Percentiles rank a stretch among this genome's conserved stretches.
Evolutionary conservation across 306 rosid genomes (phyloP).

Genomic region (Inga leiocalycina): DNA sequence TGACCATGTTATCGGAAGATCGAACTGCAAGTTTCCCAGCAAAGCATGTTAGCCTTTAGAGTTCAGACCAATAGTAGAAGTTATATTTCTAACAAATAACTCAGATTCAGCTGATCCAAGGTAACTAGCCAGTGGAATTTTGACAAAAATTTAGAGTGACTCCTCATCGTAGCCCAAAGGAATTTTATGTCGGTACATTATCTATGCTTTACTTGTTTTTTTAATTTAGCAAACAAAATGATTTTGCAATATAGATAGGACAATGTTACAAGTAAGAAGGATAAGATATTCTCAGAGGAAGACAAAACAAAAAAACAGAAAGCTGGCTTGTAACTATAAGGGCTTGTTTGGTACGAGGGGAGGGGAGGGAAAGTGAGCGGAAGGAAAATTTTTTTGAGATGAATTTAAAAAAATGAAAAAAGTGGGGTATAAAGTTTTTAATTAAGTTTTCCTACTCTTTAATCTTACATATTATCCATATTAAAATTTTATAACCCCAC

Average conservation of each 20-base stretch:
- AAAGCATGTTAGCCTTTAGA: constrained; percentile 23
- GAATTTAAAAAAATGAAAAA: too few species aligned
- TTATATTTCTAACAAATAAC: not conserved
- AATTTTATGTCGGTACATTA: not conserved
- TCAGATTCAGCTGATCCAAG: constrained; percentile 25
- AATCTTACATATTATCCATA: too few species aligned
- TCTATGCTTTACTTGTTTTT: not conserved
- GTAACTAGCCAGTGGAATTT: constrained; percentile 27
- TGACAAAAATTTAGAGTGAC: constrained; percentile 9
- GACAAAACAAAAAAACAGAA: not conserved
- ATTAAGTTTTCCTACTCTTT: too few species aligned
- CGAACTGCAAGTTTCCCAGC: constrained; percentile 59
- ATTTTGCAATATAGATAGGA: not conserved
- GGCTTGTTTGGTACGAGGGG: too few species aligned
- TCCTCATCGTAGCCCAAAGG: constrained; percentile 1
- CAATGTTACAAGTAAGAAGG: not conserved
- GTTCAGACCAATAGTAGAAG: constrained; percentile 11
- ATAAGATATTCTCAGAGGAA: not conserved
- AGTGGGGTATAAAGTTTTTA: too few species aligned
- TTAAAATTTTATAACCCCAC: too few species aligned
- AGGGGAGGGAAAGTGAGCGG: too few species aligned
- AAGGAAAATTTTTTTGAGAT: too few species aligned
- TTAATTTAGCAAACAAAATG: not conserved
- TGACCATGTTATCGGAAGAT: constrained; percentile 89
- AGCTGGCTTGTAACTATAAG: not conserved